phyloP scores from a whole-genome alignment of 306 rosid species.

The Cucurbita pepo region DNA sequence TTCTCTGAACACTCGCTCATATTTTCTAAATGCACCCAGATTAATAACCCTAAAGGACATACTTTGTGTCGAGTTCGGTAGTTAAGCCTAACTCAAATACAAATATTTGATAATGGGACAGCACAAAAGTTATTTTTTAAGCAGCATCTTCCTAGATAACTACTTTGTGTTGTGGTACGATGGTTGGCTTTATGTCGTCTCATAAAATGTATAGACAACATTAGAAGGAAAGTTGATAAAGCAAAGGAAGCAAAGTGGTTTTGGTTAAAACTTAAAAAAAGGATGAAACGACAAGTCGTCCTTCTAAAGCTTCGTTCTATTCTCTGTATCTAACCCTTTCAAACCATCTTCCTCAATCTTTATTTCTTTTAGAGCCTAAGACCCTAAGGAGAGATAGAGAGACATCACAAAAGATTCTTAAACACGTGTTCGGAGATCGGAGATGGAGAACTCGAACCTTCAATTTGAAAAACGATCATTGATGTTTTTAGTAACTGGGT shows the following conservation, averaged over 20 bases:
- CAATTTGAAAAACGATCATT: background rate
- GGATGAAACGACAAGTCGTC: conserved; percentile 5
- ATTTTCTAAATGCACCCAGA: too few species aligned
- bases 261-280: background rate
- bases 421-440: background rate
- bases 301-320: background rate
- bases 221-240: background rate
- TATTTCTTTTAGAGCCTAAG: background rate
- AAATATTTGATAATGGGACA: background rate
- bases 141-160: background rate
- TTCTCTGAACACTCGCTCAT: too few species aligned
- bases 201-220: background rate
- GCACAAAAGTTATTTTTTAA: background rate
- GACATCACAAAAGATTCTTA: background rate
- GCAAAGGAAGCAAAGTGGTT: background rate
- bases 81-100: too few species aligned
- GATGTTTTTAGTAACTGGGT: too few species aligned
- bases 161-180: background rate
- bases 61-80: too few species aligned
- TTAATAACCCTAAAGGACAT: too few species aligned
- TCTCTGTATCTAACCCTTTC: background rate
- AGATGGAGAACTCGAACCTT: background rate
- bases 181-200: background rate
- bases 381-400: background rate
- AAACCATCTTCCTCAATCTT: background rate